Conservation (phyloP, 345 rosid genomes). For the Pistacia vera region DNA sequence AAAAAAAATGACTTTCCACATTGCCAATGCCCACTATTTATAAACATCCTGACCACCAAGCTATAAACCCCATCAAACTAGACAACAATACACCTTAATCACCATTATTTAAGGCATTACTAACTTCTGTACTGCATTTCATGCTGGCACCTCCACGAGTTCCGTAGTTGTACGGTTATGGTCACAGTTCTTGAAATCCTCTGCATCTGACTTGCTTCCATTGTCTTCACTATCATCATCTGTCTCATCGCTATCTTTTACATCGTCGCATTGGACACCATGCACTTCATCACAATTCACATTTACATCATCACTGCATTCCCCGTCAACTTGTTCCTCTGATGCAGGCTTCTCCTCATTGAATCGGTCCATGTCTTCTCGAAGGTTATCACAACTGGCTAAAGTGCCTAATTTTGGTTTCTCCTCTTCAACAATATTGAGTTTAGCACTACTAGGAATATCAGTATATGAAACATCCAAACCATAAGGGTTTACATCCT, state of each 20-base stretch:
- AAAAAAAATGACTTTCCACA: constrained; percentile 21
- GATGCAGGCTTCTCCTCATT: constrained; percentile 29
- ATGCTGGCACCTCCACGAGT: constrained; percentile 46
- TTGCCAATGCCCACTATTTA: constrained; percentile 45
- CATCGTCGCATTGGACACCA: constrained; percentile 30
- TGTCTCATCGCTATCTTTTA: constrained; percentile 17
- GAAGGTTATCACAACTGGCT: constrained; percentile 29
- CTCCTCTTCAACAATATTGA: constrained; percentile 39
- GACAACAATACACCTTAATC: constrained; percentile 27
- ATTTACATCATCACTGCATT: constrained; percentile 32
- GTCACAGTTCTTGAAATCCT: constrained; percentile 35
- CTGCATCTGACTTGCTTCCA: constrained; percentile 38
- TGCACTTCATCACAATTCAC: constrained; percentile 31
- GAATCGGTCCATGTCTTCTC: constrained; percentile 37
- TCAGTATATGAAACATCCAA: constrained; percentile 16
- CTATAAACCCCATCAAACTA: not conserved
- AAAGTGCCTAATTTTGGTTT: constrained; percentile 33
- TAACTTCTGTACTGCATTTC: constrained; percentile 27
- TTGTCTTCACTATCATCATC: constrained; percentile 24
- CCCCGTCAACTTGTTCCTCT: constrained; percentile 29
- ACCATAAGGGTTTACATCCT: constrained; percentile 40
- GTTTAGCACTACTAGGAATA: constrained; percentile 28
- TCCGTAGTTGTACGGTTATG: constrained; percentile 36
- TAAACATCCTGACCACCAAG: constrained; percentile 32
- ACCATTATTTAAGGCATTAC: constrained; percentile 25